Conservation (phyloP, 2,329 filamentous ascomycete genomes). For the Aspergillus pseudonomiae region DNA sequence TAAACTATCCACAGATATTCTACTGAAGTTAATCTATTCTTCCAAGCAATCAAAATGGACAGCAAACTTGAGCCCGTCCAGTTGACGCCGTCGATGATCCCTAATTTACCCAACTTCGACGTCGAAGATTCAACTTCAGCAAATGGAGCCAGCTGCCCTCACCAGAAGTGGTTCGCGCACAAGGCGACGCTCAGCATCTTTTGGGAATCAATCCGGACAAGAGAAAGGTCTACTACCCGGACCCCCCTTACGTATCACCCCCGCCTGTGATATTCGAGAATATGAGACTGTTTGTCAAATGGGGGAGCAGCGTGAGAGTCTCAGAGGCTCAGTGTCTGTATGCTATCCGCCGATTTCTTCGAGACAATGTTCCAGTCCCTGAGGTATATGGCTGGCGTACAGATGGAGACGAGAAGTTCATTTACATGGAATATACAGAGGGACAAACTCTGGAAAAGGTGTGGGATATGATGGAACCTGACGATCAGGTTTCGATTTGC, state of each 20-base stretch:
- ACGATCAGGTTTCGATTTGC: slow-evolving; percentile 20
- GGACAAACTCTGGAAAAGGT: slow-evolving; percentile 30
- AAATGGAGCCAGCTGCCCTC: slow-evolving; percentile 24
- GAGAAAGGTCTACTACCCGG: slow-evolving; percentile 12
- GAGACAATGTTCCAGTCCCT: slow-evolving; percentile 35
- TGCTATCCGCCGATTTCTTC: slow-evolving; percentile 25
- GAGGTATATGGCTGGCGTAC: slow-evolving; percentile 41
- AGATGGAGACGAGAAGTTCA: slow-evolving; percentile 28
- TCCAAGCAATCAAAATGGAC: background rate
- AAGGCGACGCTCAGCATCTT: slow-evolving; percentile 20
- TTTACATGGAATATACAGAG: slow-evolving; percentile 39
- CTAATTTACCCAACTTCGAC: slow-evolving; percentile 19
- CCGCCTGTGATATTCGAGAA: slow-evolving; percentile 32
- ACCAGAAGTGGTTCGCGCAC: slow-evolving; percentile 20
- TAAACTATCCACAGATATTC: too few relatives aligned
- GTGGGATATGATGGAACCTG: slow-evolving; percentile 27
- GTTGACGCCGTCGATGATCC: slow-evolving; percentile 17
- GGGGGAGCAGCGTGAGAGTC: slow-evolving; percentile 27
- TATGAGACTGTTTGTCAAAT: slow-evolving; percentile 39
- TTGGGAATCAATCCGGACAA: slow-evolving; percentile 16
- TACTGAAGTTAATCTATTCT: too few relatives aligned
- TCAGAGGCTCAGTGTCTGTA: slow-evolving; percentile 38
- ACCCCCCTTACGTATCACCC: slow-evolving; percentile 16
- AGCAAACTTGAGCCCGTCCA: background rate
- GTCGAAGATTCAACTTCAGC: slow-evolving; percentile 21